phyloP scores from a whole-genome alignment of 768 basidiomycete genomes.

The Phanerodontia chrysosporium region DNA sequence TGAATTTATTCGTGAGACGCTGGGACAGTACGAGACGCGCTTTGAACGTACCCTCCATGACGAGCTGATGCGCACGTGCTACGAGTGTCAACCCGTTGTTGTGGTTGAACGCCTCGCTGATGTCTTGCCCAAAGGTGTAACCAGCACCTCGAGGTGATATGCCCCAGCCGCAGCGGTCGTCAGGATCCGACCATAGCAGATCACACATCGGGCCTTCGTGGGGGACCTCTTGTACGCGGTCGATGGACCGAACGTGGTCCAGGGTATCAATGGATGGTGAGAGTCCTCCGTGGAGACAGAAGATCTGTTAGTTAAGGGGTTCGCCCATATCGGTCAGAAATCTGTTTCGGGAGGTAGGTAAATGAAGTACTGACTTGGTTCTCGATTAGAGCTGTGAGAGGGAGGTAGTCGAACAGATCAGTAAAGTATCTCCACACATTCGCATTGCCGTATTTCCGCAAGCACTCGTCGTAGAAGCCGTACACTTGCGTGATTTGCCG shows the following conservation, averaged over 20 bases:
- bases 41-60: slow-evolving; percentile 82
- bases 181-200: slow-evolving; percentile 98
- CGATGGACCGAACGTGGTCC: slow-evolving; percentile 97
- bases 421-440: slow-evolving; percentile 99
- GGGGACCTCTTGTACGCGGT: slow-evolving; percentile 98
- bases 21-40: slow-evolving; percentile 11
- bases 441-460: slow-evolving; percentile 99
- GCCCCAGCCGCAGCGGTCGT: slow-evolving; percentile 99
- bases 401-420: slow-evolving; percentile 96
- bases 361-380: slow-evolving; percentile 77
- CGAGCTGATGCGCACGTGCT: slow-evolving; percentile 89
- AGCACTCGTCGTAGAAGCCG: slow-evolving; percentile 99
- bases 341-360: not conserved
- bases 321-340: not conserved
- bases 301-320: slow-evolving; percentile 62
- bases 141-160: slow-evolving; percentile 98
- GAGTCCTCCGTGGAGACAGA: slow-evolving; percentile 95
- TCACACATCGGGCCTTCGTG: slow-evolving; percentile 99
- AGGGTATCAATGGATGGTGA: slow-evolving; percentile 99
- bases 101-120: slow-evolving; percentile 98
- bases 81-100: slow-evolving; percentile 97
- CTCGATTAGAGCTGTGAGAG: slow-evolving; percentile 95
- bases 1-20: slow-evolving; percentile 22
- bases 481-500: slow-evolving; percentile 99
- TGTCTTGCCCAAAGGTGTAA: slow-evolving; percentile 99